Base-by-base conservation (phyloP, 2,329 filamentous ascomycete species). In the Stachybotrys chlorohalonatus region DNA sequence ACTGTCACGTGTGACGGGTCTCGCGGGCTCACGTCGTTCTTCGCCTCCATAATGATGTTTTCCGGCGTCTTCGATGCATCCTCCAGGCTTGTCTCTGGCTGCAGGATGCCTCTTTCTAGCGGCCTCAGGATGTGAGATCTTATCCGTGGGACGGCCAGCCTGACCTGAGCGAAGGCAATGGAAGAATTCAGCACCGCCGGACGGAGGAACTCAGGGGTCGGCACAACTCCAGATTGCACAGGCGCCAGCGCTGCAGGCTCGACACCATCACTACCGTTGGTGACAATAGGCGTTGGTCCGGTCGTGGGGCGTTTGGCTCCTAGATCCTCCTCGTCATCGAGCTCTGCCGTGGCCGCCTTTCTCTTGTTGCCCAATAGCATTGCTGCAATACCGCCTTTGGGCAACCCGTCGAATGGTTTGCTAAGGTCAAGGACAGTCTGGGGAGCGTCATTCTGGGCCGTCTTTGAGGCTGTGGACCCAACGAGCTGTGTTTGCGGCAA, bases 321-420 rank as follows among this genome's bases (percentile, higher is more conserved):
- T 9, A 75, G 75, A 17, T 84, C 82, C 49, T 84, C 81, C 1
- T 91, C 89, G 16, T 94, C 90, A 36, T 93, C 90, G 1, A 80
- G 85, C 55, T 95, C 89, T 5, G 87, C 72, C 6, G 82, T 80
- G 15, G 84, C 81, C 51, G 87, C 84, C 65, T 94, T 96, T 31
- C 94, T 82, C 73, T 97, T 99, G 68, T 96, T 99, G 0, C 94
- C 94, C 17, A 97, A 80, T 1, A 99, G 75, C 74, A 99, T 83
- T 2, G 90, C 81, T 1, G 89, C 84, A 16, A 99, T 79, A 3
- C 94, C 94, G 30, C 94, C 94, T 67, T 89, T 90, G 0, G 94
- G 94, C 47, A 97, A 77, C 1, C 93, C 92, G 61, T 99, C 93
- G 59, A 92, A 96, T 1, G 94, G 94, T 64, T 94, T 95, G 15